These are phyloP conservation scores for Sugiyamaella lignohabitans DNA, from an alignment of 805 yeast genomes.

Conservation along the genomic window DNA sequence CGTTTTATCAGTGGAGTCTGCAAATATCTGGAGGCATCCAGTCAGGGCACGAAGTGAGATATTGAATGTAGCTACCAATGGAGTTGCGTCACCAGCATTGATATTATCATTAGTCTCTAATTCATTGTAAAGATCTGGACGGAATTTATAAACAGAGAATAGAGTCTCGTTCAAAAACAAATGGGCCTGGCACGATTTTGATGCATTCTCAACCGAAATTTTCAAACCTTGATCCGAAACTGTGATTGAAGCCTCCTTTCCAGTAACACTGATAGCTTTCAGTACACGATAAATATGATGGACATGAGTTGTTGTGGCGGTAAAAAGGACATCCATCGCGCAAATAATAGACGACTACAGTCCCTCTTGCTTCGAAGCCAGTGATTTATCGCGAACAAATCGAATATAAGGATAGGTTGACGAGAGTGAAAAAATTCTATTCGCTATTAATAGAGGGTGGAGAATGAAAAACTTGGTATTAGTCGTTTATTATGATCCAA, in stretches of 20 bases:
- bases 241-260: conserved; percentile 36
- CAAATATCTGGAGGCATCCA: conserved; percentile 24
- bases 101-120: conserved; percentile 1
- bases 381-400: no score
- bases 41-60: conserved; percentile 21
- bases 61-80: conserved; percentile 11
- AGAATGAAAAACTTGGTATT: no score
- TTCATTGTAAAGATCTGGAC: conserved; percentile 5
- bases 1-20: not conserved
- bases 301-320: conserved; percentile 43
- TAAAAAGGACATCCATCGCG: conserved; percentile 27
- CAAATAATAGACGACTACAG: no score
- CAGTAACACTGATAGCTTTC: conserved; percentile 38
- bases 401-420: no score
- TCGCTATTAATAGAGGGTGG: no score
- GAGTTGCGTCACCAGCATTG: conserved; percentile 1
- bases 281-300: conserved; percentile 43
- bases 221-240: conserved; percentile 47
- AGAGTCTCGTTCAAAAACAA: conserved; percentile 17
- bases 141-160: conserved; percentile 20
- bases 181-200: conserved; percentile 23
- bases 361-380: no score
- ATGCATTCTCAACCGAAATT: conserved; percentile 37
- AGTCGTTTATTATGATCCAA: no score
- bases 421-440: no score